Conservation (phyloP, 208 protist genomes). For the Wallacemonas rigidus region DNA sequence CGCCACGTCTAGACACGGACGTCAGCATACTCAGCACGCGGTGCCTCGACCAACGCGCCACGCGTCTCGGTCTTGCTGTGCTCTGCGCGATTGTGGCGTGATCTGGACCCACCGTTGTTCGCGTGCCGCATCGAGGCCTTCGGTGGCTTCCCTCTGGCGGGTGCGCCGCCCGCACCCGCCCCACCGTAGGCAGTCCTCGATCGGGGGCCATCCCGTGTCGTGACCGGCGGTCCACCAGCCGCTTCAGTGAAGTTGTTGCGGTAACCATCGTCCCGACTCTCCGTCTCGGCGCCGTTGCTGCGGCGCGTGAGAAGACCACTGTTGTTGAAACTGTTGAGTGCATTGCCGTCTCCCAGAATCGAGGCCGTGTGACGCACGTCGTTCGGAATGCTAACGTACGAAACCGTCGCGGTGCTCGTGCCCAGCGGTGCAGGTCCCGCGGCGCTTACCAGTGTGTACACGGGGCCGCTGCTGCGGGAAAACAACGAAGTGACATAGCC, state of each 20-base stretch:
- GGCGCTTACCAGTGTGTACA: neutral
- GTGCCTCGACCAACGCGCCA: too few species aligned
- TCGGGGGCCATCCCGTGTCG: neutral
- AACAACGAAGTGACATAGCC: neutral
- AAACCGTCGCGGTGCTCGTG: conserved; percentile 1
- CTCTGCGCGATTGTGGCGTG: too few species aligned
- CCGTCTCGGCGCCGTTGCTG: too few species aligned
- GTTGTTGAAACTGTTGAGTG: neutral
- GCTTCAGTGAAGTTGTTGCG: too few species aligned
- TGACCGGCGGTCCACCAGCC: too few species aligned
- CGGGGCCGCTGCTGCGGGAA: neutral
- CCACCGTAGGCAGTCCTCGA: neutral
- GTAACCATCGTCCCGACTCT: too few species aligned
- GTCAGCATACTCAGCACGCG: too few species aligned
- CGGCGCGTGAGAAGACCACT: neutral
- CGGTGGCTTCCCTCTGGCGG: neutral
- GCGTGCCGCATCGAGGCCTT: neutral
- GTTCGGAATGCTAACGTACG: neutral
- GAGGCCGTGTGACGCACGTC: neutral
- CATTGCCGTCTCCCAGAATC: neutral
- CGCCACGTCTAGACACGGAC: too few species aligned
- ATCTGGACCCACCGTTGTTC: neutral
- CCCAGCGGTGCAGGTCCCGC: conserved; percentile 2
- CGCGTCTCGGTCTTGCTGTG: too few species aligned
- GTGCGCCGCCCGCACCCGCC: neutral